Conservation (phyloP, 495 filamentous ascomycete genomes). For the Margaritispora aquatica region DNA sequence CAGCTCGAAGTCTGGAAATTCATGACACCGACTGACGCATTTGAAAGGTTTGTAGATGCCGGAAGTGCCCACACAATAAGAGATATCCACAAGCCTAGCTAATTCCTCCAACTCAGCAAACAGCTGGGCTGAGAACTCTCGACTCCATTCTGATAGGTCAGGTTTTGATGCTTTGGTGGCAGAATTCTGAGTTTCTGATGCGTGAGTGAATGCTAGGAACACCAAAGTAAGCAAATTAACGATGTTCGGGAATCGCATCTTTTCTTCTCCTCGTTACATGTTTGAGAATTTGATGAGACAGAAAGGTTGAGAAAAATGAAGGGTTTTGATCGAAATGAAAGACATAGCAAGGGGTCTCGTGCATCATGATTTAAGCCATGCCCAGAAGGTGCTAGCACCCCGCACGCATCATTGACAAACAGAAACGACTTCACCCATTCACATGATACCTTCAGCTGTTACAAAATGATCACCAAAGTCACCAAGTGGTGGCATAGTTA, state of each 20-base stretch:
- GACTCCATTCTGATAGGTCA: background rate
- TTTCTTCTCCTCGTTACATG: slow-evolving; percentile 13
- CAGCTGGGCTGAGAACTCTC: slow-evolving; percentile 52
- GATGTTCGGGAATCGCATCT: slow-evolving; percentile 16
- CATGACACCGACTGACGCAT: slow-evolving; percentile 74
- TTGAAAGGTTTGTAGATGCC: slow-evolving; percentile 77
- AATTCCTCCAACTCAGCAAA: slow-evolving; percentile 81
- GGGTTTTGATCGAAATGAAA: background rate
- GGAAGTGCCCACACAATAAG: slow-evolving; percentile 81
- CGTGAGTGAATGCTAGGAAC: background rate
- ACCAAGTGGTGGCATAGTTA: background rate
- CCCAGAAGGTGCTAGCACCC: background rate
- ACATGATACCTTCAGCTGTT: background rate
- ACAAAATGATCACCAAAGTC: background rate
- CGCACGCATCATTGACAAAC: background rate
- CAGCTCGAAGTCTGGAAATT: slow-evolving; percentile 74
- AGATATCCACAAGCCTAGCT: slow-evolving; percentile 83
- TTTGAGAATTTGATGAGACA: background rate
- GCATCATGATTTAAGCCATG: background rate
- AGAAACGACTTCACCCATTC: background rate
- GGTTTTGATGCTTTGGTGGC: background rate
- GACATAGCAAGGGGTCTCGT: background rate
- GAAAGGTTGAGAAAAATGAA: background rate
- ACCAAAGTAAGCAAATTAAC: background rate
- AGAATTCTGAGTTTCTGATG: background rate